Percentiles rank a stretch among this genome's conserved stretches.
phyloP scores from a whole-genome alignment of 768 basidiomycete genomes.

The Boletus vermiculosoides region DNA sequence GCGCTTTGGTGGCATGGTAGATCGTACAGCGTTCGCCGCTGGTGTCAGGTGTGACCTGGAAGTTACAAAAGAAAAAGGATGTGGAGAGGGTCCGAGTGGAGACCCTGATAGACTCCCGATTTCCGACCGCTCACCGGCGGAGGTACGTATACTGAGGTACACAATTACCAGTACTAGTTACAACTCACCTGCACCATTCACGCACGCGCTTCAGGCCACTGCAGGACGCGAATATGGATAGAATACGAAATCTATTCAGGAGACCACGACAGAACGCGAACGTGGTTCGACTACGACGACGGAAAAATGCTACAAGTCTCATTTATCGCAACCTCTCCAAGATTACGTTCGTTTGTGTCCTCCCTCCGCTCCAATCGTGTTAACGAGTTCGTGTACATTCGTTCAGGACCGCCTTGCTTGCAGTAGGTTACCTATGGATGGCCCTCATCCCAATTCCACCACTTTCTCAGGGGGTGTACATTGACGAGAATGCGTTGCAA shows the following conservation, averaged over 20 bases:
- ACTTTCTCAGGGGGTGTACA: conserved; percentile 70
- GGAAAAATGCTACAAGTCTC: conserved; percentile 36
- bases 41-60: conserved; percentile 4
- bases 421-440: conserved; percentile 80
- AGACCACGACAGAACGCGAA: conserved; percentile 30
- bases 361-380: not conserved
- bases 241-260: conserved; percentile 17
- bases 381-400: not conserved
- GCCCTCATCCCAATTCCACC: conserved; percentile 65
- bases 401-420: conserved; percentile 54
- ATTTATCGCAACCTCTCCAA: conserved; percentile 35
- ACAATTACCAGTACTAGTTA: too few relatives aligned
- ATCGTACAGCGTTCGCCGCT: not conserved
- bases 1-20: conserved; percentile 55
- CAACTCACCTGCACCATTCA: not conserved
- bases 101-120: conserved; percentile 24
- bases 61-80: conserved; percentile 8
- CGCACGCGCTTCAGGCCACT: not conserved
- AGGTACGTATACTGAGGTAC: not conserved
- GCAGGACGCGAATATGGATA: conserved; percentile 23
- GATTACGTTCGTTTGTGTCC: conserved; percentile 27
- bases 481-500: conserved; percentile 95
- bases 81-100: conserved; percentile 6
- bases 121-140: conserved; percentile 21
- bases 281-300: conserved; percentile 45